These are phyloP conservation scores for Eucalyptus virginea DNA, from an alignment of 345 rosid species.

Conservation along the genomic window DNA sequence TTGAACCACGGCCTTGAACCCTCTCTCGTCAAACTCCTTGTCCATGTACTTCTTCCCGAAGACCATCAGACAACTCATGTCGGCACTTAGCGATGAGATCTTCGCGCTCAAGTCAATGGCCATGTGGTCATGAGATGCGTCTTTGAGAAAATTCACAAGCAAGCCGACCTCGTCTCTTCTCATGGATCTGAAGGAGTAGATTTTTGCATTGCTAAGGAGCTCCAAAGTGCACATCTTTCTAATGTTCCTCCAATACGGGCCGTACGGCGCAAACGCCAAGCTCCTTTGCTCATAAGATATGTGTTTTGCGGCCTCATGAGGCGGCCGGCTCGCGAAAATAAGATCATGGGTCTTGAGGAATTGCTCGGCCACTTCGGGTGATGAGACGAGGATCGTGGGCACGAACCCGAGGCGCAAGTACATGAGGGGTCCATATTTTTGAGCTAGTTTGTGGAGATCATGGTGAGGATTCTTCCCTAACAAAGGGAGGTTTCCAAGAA, in stretches of 20 bases:
- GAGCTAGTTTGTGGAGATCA: slow-evolving; percentile 10
- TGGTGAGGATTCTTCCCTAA: slow-evolving; percentile 19
- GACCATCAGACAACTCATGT: slow-evolving; percentile 35
- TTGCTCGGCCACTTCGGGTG: slow-evolving; percentile 23
- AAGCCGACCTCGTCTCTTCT: slow-evolving; percentile 20
- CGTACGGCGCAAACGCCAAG: slow-evolving; percentile 4
- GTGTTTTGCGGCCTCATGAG: background rate
- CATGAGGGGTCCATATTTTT: slow-evolving; percentile 28
- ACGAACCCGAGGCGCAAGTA: slow-evolving; percentile 12
- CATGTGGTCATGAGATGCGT: background rate
- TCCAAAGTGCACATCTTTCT: slow-evolving; percentile 34
- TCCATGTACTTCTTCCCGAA: slow-evolving; percentile 30
- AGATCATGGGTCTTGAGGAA: slow-evolving; percentile 29
- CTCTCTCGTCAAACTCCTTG: slow-evolving; percentile 14
- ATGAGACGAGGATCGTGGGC: slow-evolving; percentile 19
- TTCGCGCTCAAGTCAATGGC: slow-evolving; percentile 22
- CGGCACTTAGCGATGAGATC: slow-evolving; percentile 5
- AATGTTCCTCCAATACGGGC: slow-evolving; percentile 24
- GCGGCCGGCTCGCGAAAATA: slow-evolving; percentile 22
- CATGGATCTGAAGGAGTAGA: slow-evolving; percentile 9
- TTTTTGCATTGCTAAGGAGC: slow-evolving; percentile 16
- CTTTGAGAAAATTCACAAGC: slow-evolving; percentile 6
- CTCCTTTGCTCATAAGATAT: slow-evolving; percentile 6
- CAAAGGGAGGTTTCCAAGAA: slow-evolving; percentile 20
- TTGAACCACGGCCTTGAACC: slow-evolving; percentile 20